phyloP scores from a whole-genome alignment of 176 grass and related monocot genomes.

The Raddia guianensis region DNA sequence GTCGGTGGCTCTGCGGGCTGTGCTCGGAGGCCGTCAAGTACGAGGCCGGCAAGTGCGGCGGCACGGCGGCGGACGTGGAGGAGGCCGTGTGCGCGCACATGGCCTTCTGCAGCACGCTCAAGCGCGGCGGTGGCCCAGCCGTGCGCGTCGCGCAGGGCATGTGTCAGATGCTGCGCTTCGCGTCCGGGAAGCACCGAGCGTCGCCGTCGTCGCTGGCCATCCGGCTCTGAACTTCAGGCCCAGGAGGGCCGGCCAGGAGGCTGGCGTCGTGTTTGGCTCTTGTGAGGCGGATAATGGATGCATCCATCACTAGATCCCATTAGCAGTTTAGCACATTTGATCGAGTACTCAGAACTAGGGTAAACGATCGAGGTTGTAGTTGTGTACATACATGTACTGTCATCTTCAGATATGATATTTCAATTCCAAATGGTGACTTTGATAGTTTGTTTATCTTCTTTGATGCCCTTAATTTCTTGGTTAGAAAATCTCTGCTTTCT shows the following conservation, averaged over 20 bases:
- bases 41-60: constrained; percentile 55
- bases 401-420: background rate
- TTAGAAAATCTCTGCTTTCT: background rate
- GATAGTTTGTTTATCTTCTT: background rate
- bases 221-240: constrained; percentile 18
- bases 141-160: constrained; percentile 77
- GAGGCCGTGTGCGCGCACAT: constrained; percentile 72
- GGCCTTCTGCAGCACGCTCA: constrained; percentile 9
- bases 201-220: background rate
- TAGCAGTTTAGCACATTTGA: background rate
- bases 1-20: constrained; percentile 82
- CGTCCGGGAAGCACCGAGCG: constrained; percentile 26
- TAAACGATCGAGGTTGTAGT: background rate
- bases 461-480: background rate
- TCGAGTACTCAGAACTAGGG: background rate
- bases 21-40: constrained; percentile 81
- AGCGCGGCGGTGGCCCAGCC: constrained; percentile 46
- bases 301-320: background rate
- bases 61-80: constrained; percentile 32
- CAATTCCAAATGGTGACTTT: background rate
- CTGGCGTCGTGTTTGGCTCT: background rate
- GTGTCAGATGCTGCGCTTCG: constrained; percentile 73
- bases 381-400: constrained; percentile 8
- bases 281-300: background rate
- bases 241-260: background rate